Evolutionary conservation across 139 green algal genomes (phyloP).

Genomic region (Chlorella sp.): DNA sequence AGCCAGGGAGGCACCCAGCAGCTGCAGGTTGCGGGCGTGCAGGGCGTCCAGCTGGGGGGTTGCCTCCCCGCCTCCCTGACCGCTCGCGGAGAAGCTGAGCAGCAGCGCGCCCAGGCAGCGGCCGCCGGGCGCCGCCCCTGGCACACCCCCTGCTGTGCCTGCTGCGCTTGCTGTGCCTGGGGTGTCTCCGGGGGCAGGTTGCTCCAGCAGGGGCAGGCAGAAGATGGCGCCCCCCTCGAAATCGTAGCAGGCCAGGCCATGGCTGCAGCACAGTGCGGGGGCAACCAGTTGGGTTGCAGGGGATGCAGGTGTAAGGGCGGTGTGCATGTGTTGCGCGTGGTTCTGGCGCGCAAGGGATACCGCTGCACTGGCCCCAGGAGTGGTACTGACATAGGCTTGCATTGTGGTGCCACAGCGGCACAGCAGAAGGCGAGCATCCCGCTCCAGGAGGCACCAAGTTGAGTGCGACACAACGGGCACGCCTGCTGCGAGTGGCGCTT

Average conservation of each 20-base stretch:
- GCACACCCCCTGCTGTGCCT: neutral
- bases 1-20: neutral
- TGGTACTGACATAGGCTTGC: no score
- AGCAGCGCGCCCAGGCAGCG: slow-evolving; percentile 17
- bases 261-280: neutral
- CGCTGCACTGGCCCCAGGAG: no score
- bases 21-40: slow-evolving; percentile 21
- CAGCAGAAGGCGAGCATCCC: no score
- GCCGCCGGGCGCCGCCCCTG: neutral
- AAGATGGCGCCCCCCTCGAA: slow-evolving; percentile 8
- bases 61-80: neutral
- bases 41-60: neutral
- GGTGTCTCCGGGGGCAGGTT: neutral
- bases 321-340: neutral
- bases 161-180: neutral
- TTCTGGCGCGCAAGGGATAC: no score
- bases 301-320: neutral
- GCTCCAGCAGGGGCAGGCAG: neutral
- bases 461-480: no score
- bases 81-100: neutral
- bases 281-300: neutral
- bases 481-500: no score
- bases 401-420: no score
- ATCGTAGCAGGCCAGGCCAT: slow-evolving; percentile 13
- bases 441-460: no score